Percentiles rank a stretch among this genome's conserved stretches.
Evolutionary conservation across 179 eudicot genomes (phyloP).

Genomic region (Patellifolia procumbens): DNA sequence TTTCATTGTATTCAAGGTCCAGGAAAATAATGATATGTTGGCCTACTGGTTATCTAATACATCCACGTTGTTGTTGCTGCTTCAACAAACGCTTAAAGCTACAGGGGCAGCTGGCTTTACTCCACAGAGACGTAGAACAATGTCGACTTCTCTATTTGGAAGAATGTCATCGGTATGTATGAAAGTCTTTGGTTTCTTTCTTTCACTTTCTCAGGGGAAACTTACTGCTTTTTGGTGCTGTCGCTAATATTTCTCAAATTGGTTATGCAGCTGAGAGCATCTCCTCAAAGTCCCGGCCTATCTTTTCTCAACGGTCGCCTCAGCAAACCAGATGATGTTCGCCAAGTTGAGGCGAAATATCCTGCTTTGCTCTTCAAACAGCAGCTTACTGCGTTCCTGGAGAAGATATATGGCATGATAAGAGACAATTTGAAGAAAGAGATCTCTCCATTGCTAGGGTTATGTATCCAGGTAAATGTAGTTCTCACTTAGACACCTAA

Average conservation of each 20-base stretch:
- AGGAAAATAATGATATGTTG: constrained; percentile 76
- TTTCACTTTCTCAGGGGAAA: neutral
- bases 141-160: constrained; percentile 91
- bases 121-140: constrained; percentile 86
- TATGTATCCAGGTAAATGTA: constrained; percentile 78
- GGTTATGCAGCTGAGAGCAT: constrained; percentile 61
- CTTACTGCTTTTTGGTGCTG: neutral
- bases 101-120: constrained; percentile 91
- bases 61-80: constrained; percentile 82
- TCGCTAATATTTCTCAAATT: neutral
- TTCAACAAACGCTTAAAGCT: constrained; percentile 98
- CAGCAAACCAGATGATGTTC: constrained; percentile 74
- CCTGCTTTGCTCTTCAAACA: constrained; percentile 97
- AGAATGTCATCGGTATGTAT: constrained; percentile 91
- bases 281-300: constrained; percentile 85
- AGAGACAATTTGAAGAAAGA: constrained; percentile 96
- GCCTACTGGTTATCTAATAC: constrained; percentile 95
- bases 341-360: constrained; percentile 98
- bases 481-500: neutral
- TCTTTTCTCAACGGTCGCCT: constrained; percentile 83
- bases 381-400: constrained; percentile 97
- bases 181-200: constrained; percentile 1
- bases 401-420: constrained; percentile 97
- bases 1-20: constrained; percentile 55
- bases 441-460: constrained; percentile 86